Base-by-base conservation (phyloP, 306 rosid genomes). In the Crotalaria pallida region DNA sequence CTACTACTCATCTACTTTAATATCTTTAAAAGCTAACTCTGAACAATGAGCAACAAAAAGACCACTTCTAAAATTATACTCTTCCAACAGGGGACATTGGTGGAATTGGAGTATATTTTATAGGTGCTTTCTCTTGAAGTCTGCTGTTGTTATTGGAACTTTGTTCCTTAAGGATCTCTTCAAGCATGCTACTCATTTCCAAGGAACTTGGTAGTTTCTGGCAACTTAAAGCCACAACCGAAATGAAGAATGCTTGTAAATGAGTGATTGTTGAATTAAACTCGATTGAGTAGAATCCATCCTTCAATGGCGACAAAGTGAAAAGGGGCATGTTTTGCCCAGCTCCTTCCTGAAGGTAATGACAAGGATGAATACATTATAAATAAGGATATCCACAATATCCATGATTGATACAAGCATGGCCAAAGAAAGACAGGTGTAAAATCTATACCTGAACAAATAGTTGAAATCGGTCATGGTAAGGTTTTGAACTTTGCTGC, bases 41-140 rank as follows among this genome's bases (percentile, higher is more conserved):
- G 40, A 43, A 70, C 67, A 29, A 34, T n/a, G 24, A 48, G 64
- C 67, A 29, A 49, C 10, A 24, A 41, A 47, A 41, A 49, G 58
- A 65, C 4, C 48, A 41, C 13, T 33, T 19, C 51, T 26, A 45
- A 77, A 61, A 76, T 76, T 87, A 93, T 56, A 90, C 96, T 80
- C 98, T 93, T 3, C 92, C 97, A 48, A 87, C 92, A 38, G 98
- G 98, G 56, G 98, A 90, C 53, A 78, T 76, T 9, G 98, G 98
- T 53, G 98, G 98, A 64, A 73, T 85, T 64, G 90, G 85, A 62
- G 94, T 79, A 65, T 86, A 90, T 73, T 75, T 88, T 34, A 79
- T 58, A 19, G 86, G 75, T 26, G 77, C 74, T 67, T 84, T 85
- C 60, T 75, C 84, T 23, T 57, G 91, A 38, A 23, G n/a, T 40